These are phyloP conservation scores for Auricularia sp. DNA, from an alignment of 768 basidiomycete genomes.

Conservation along the genomic window DNA sequence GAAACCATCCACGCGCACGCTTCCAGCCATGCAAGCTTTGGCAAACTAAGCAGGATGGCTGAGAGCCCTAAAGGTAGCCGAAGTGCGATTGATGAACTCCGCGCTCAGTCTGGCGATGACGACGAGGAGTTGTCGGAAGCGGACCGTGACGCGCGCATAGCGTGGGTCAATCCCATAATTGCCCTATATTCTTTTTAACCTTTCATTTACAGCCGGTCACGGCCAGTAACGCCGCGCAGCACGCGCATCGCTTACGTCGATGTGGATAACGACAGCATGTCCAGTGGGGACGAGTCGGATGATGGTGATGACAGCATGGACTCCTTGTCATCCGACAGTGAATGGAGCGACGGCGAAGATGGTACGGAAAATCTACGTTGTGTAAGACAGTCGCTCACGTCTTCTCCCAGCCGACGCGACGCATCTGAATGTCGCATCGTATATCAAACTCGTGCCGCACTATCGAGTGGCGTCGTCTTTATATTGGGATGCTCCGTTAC, in stretches of 20 bases:
- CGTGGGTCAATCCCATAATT: constrained; percentile 31
- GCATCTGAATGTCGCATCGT: not conserved
- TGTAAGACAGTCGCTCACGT: too few species aligned
- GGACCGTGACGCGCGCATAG: constrained; percentile 61
- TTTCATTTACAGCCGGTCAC: constrained; percentile 33
- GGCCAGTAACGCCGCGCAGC: constrained; percentile 30
- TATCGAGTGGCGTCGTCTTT: constrained; percentile 24
- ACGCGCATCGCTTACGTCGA: constrained; percentile 10
- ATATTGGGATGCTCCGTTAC: constrained; percentile 35
- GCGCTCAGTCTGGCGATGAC: constrained; percentile 47
- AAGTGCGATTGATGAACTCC: not conserved
- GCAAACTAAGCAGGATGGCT: not conserved
- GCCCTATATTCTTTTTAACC: not conserved
- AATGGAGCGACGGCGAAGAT: constrained; percentile 38
- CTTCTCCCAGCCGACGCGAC: not conserved
- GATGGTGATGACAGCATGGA: constrained; percentile 38
- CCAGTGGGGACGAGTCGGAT: constrained; percentile 73
- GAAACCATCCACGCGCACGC: not conserved
- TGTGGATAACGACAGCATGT: constrained; percentile 42
- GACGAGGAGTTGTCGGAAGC: constrained; percentile 54
- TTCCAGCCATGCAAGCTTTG: not conserved
- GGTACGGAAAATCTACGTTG: constrained; percentile 25
- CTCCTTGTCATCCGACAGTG: constrained; percentile 22
- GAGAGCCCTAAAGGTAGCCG: constrained; percentile 6
- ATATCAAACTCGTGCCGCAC: constrained; percentile 5